Percentiles rank a stretch among this genome's conserved stretches.
These are phyloP conservation scores for Williopsis jadinii DNA, from an alignment of 1,139 yeast species.

Conservation along the genomic window DNA sequence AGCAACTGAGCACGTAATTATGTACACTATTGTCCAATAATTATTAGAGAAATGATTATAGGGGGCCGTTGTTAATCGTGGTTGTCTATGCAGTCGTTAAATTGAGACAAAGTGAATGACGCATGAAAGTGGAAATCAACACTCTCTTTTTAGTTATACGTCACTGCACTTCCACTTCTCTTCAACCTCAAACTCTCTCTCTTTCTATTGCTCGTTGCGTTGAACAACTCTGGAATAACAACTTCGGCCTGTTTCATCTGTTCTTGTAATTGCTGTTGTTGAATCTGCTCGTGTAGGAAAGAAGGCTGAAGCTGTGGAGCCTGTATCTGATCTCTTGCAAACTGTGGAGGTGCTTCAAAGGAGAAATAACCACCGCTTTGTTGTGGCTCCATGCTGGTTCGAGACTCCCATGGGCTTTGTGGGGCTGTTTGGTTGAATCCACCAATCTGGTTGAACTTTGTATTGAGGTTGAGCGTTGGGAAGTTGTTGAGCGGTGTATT, in stretches of 20 bases:
- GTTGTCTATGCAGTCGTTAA: no score
- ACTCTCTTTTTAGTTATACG: conserved; percentile 6
- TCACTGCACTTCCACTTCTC: conserved; percentile 25
- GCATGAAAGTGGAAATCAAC: no score
- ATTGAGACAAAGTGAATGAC: no score
- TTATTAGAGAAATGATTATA: no score
- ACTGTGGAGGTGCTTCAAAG: conserved; percentile 14
- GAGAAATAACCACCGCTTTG: conserved; percentile 10
- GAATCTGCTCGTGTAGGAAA: conserved; percentile 14
- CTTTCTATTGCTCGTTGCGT: conserved; percentile 32
- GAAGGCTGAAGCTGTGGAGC: conserved; percentile 14
- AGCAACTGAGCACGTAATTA: no score
- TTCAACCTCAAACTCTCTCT: conserved; percentile 34
- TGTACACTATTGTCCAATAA: no score
- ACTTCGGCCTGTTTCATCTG: conserved; percentile 10
- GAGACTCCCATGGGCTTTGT: neutral
- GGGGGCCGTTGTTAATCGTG: no score
- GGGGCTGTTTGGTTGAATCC: conserved; percentile 1
- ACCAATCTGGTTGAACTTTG: conserved; percentile 10
- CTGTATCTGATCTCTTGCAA: neutral
- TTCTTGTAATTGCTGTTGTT: conserved; percentile 4
- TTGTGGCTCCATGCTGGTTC: neutral
- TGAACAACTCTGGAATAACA: conserved; percentile 20
- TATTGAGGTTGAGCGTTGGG: conserved; percentile 16
- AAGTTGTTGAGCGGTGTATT: conserved; percentile 2